phyloP scores from a whole-genome alignment of 2,329 filamentous ascomycete genomes.

The Fonsecaea nubica region DNA sequence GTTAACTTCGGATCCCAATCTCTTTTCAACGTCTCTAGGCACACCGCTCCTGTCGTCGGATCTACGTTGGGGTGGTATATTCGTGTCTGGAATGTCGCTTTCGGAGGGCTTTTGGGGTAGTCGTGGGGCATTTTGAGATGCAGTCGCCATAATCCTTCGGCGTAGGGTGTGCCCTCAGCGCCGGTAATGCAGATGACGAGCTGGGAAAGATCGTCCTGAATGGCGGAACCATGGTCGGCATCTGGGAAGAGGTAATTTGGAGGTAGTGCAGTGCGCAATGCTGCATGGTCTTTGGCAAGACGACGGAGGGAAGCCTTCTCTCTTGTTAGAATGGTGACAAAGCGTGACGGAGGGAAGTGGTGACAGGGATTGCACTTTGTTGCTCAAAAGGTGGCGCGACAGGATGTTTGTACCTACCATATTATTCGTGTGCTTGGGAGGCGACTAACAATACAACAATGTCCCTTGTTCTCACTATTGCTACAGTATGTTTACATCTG shows the following conservation, averaged over 20 bases:
- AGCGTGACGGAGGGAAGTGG: background rate
- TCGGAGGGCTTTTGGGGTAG: constrained; percentile 57
- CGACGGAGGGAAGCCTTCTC: constrained; percentile 56
- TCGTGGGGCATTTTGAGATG: constrained; percentile 63
- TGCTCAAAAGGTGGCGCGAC: background rate
- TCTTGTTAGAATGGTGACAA: constrained; percentile 5
- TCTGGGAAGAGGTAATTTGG: constrained; percentile 67
- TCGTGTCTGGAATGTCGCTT: constrained; percentile 65
- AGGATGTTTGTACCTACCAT: background rate
- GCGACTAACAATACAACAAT: background rate
- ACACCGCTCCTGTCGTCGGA: constrained; percentile 66
- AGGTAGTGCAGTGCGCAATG: constrained; percentile 61
- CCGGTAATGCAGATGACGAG: constrained; percentile 66
- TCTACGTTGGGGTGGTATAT: constrained; percentile 72
- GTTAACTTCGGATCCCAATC: constrained; percentile 67
- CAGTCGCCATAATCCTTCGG: constrained; percentile 64
- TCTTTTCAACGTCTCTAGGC: constrained; percentile 69
- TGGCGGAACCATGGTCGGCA: constrained; percentile 44
- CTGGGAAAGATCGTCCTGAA: constrained; percentile 62
- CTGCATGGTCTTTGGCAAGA: constrained; percentile 65
- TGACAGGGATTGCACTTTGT: background rate
- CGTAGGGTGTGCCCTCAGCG: constrained; percentile 66
- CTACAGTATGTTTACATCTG: background rate
- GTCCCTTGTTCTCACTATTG: background rate
- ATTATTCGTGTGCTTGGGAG: background rate